phyloP scores from a whole-genome alignment of 31 red algal species.

The Asparagopsis taxiformis region DNA sequence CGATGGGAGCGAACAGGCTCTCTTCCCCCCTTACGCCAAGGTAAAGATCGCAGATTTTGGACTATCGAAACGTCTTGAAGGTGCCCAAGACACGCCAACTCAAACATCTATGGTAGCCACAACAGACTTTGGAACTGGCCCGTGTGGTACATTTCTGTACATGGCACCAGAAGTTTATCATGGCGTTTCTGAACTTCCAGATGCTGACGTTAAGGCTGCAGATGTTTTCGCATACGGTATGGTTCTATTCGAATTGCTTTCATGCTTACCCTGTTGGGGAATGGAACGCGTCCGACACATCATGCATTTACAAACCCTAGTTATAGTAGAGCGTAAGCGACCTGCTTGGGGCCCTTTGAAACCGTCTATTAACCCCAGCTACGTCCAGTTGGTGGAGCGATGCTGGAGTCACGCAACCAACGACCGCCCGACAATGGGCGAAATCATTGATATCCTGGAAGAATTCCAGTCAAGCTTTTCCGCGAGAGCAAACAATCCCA shows the following conservation, averaged over 20 bases:
- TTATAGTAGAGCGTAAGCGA: slow-evolving; percentile 15
- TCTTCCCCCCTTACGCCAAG: slow-evolving; percentile 18
- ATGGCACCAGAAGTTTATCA: slow-evolving; percentile 69
- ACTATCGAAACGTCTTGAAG: slow-evolving; percentile 47
- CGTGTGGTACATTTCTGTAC: slow-evolving; percentile 70
- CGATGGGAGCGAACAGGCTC: slow-evolving; percentile 2
- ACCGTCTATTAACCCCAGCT: slow-evolving; percentile 15
- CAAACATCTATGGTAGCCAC: slow-evolving; percentile 18
- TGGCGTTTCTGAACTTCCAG: slow-evolving; percentile 12
- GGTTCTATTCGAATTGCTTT: slow-evolving; percentile 84
- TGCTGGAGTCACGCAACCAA: slow-evolving; percentile 41
- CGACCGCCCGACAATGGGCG: slow-evolving; percentile 25
- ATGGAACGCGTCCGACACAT: slow-evolving; percentile 27
- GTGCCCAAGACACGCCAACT: not conserved
- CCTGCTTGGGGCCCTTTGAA: slow-evolving; percentile 41
- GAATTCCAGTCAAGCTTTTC: no score
- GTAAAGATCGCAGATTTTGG: slow-evolving; percentile 84
- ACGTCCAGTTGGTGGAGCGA: slow-evolving; percentile 44
- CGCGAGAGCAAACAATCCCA: no score
- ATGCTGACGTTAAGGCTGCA: slow-evolving; percentile 46
- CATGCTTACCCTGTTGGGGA: slow-evolving; percentile 65
- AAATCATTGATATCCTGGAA: slow-evolving; percentile 32
- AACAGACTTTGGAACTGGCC: slow-evolving; percentile 53
- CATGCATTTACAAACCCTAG: slow-evolving; percentile 4
- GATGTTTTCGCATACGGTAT: slow-evolving; percentile 89